Evolutionary conservation across 768 basidiomycete species (phyloP).

Genomic region (Trametes maxima): DNA sequence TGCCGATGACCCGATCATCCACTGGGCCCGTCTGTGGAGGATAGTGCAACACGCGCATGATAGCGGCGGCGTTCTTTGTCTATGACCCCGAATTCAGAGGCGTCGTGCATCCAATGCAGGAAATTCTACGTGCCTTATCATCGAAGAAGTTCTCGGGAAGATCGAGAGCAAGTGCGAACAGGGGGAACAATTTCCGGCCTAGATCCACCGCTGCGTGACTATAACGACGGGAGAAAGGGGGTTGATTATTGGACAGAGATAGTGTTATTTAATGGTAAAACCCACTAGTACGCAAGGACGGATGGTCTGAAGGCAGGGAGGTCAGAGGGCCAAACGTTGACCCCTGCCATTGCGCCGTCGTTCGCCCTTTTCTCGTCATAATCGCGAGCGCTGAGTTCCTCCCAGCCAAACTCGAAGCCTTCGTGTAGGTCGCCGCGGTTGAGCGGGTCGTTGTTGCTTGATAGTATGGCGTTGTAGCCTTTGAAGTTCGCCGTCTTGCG

Average conservation of each 20-base stretch:
- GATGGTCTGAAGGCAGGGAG: constrained; percentile 61
- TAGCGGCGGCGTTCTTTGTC: constrained; percentile 63
- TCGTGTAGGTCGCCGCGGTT: constrained; percentile 88
- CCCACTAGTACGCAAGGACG: constrained; percentile 69
- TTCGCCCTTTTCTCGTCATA: constrained; percentile 35
- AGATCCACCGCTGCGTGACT: constrained; percentile 57
- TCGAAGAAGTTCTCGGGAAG: constrained; percentile 63
- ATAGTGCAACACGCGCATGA: constrained; percentile 73
- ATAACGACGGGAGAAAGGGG: neutral
- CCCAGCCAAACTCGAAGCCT: constrained; percentile 86
- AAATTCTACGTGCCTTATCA: constrained; percentile 52
- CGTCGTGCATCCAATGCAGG: neutral
- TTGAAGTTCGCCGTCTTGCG: constrained; percentile 71
- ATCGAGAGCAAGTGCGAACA: constrained; percentile 70
- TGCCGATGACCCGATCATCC: constrained; percentile 73
- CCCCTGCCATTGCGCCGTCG: constrained; percentile 64
- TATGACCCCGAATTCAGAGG: constrained; percentile 26
- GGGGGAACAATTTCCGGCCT: constrained; percentile 62
- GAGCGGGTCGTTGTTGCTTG: constrained; percentile 75
- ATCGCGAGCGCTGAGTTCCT: constrained; percentile 42
- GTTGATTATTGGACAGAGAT: neutral
- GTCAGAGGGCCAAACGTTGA: constrained; percentile 78
- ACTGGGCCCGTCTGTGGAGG: constrained; percentile 66
- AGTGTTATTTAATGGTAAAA: constrained; percentile 27
- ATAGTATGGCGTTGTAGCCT: constrained; percentile 70